phyloP scores from a whole-genome alignment of 2,329 filamentous ascomycete genomes.

The Colletotrichum cordylinicola region DNA sequence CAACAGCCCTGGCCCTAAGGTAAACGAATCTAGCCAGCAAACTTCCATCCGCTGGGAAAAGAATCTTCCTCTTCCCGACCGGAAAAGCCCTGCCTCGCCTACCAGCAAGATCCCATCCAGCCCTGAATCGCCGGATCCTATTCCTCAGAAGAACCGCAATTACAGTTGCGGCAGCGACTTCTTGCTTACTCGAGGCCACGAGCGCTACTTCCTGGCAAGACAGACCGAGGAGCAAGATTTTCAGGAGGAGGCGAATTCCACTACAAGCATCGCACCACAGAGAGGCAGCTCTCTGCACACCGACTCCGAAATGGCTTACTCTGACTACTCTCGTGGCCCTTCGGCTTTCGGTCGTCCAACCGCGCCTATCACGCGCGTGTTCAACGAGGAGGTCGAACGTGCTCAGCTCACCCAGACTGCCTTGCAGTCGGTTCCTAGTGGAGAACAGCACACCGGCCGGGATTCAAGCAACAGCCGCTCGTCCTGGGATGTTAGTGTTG shows the following conservation, averaged over 20 bases:
- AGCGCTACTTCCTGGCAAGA: neutral
- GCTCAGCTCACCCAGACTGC: neutral
- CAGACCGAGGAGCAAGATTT: neutral
- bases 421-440: neutral
- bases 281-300: neutral
- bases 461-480: conserved; percentile 9
- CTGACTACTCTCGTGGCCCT: neutral
- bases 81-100: neutral
- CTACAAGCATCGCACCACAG: neutral
- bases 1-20: neutral
- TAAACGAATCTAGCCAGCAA: neutral
- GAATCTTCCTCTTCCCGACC: conserved; percentile 1
- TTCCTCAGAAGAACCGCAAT: neutral
- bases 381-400: neutral
- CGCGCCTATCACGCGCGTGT: neutral
- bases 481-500: conserved; percentile 14
- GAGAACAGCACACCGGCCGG: neutral
- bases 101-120: neutral
- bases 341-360: neutral
- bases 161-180: neutral
- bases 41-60: conserved; percentile 5
- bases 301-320: neutral
- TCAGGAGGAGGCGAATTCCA: neutral
- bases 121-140: neutral
- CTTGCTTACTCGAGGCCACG: neutral